Evolutionary conservation across 78 protist species (phyloP), one percentile per base, ranked within the genome.

Genomic region (Tieghemostelium lacteum): DNA sequence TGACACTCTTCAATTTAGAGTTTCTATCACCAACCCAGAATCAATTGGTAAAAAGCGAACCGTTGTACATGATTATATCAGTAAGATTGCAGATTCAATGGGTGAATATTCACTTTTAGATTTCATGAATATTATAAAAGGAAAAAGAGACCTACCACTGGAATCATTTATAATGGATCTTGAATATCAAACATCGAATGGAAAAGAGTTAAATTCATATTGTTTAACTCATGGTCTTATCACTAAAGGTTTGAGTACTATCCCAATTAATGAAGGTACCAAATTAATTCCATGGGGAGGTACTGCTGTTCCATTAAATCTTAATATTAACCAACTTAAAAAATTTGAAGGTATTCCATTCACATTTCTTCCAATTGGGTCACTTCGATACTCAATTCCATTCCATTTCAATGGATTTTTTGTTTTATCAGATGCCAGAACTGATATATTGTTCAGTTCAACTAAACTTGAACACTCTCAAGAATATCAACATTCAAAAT

Each of bases 201-300:
- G 10, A 10, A 6, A 6, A 14, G 10, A 7, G 6, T 19, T 14
- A 7, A 57, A 57, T 4, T 50, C 64, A 3, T 71, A 50, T 19
- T 0, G 58, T 14, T 26, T 71, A 8, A 40, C 77, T 5, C 77
- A 71, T 33, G 77, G 77, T 29, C 33, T 52, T 0, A 33, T 71
- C 22, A 34, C n/a, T 14, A 50, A 28, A 0, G 49, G 40, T 22
- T n/a, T 75, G 17, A 20, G 26, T 2, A 14, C n/a, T 3, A 22
- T 75, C 0, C 10, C 16, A 16, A 37, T 75, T 0, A 49, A 45
- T 20, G 55, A 62, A 2, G 8, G 24, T 10, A 66, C 67, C 22
- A 78, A 78, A 40, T 37, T 78, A 0, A 66, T 78, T 7, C 73
- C 88, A 26, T 67, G 65, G 62, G 88, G 88, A 36, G 88, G 88